Conservation (phyloP, 2,329 filamentous ascomycete species). For the Gyromitra esculenta region DNA sequence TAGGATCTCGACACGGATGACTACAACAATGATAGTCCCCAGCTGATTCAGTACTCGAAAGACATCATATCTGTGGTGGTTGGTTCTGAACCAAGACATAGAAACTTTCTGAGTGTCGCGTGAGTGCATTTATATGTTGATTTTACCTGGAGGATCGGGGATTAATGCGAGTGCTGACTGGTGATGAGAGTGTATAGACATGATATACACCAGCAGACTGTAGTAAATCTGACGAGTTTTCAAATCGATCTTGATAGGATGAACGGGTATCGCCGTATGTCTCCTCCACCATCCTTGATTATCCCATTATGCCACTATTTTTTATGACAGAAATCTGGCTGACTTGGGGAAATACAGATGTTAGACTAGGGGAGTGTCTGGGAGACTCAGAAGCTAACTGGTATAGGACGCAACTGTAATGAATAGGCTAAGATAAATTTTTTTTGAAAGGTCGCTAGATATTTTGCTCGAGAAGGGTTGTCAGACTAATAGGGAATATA, state of each 20-base stretch:
- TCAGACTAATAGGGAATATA: too few species aligned
- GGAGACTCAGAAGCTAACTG: slow-evolving; percentile 63
- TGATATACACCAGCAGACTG: slow-evolving; percentile 64
- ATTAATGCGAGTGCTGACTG: not conserved
- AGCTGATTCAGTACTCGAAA: slow-evolving; percentile 46
- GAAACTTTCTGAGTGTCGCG: slow-evolving; percentile 39
- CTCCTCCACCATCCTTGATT: not conserved
- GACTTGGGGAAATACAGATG: slow-evolving; percentile 55
- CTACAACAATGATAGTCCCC: slow-evolving; percentile 63
- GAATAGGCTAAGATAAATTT: not conserved
- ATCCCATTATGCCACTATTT: not conserved
- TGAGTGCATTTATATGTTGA: slow-evolving; percentile 1
- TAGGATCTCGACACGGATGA: slow-evolving; percentile 71
- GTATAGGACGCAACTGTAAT: slow-evolving; percentile 61
- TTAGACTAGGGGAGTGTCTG: slow-evolving; percentile 65
- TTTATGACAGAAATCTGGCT: not conserved
- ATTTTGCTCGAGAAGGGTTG: not conserved
- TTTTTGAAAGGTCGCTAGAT: not conserved
- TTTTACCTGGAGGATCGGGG: not conserved
- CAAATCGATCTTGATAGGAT: slow-evolving; percentile 61
- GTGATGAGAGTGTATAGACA: slow-evolving; percentile 59
- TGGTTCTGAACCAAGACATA: not conserved
- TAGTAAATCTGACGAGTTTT: slow-evolving; percentile 62
- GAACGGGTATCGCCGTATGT: slow-evolving; percentile 61
- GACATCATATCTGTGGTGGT: slow-evolving; percentile 4